phyloP scores from a whole-genome alignment of 495 filamentous ascomycete genomes.

The Pyrenula massariospora region DNA sequence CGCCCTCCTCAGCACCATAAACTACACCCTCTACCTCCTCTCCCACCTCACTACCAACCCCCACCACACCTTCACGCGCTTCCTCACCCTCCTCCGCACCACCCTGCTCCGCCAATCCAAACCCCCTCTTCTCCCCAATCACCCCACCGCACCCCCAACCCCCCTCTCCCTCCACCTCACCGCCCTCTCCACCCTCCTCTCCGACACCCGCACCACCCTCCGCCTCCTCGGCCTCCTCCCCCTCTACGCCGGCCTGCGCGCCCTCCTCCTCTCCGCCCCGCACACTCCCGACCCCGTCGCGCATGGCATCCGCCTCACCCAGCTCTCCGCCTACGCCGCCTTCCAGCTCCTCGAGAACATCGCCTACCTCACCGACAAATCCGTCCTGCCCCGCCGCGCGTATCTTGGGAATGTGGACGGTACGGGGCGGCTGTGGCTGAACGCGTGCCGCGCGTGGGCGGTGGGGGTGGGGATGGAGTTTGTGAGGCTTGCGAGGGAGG shows the following conservation, averaged over 20 bases:
- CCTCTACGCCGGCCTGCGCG: conserved; percentile 62
- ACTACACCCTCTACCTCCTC: neutral
- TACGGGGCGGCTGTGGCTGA: neutral
- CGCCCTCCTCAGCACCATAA: neutral
- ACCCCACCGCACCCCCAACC: conserved; percentile 2
- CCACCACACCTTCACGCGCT: neutral
- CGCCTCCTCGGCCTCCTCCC: conserved; percentile 70
- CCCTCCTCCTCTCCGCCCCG: conserved; percentile 38
- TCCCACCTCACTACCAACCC: neutral
- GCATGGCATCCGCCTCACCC: conserved; percentile 29
- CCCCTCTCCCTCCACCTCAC: conserved; percentile 27
- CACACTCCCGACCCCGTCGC: conserved; percentile 1
- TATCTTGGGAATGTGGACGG: neutral
- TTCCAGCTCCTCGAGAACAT: conserved; percentile 81
- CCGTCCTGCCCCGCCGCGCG: conserved; percentile 15
- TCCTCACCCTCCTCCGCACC: neutral
- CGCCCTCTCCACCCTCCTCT: conserved; percentile 42
- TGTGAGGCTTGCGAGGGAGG: neutral
- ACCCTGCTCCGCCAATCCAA: neutral
- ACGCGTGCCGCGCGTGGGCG: neutral
- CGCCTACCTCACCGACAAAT: conserved; percentile 62
- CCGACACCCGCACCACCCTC: conserved; percentile 63
- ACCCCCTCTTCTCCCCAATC: neutral
- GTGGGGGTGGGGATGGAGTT: neutral
- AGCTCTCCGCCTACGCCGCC: conserved; percentile 50